Evolutionary conservation across 2,329 filamentous ascomycete genomes (phyloP).

Genomic region (Xylogone sp.): DNA sequence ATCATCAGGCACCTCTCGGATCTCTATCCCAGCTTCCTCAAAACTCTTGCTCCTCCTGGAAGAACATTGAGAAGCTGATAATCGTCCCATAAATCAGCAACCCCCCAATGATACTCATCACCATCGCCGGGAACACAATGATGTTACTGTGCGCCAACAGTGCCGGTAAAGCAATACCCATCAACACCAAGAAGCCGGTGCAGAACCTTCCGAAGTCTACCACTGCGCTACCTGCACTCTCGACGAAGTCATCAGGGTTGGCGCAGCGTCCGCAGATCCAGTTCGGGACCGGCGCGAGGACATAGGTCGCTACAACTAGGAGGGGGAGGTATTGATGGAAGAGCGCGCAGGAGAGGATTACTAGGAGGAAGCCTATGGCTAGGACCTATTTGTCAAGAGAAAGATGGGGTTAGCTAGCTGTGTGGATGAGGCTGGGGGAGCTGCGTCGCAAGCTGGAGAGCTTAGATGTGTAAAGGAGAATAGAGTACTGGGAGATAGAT

Average conservation of each 20-base stretch:
- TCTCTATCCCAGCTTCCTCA: no score
- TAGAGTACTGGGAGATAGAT: background rate
- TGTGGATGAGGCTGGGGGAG: background rate
- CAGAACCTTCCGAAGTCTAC: slow-evolving; percentile 91
- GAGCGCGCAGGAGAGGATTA: slow-evolving; percentile 94
- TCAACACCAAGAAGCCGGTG: slow-evolving; percentile 92
- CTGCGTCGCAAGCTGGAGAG: background rate
- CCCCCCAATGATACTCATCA: slow-evolving; percentile 92
- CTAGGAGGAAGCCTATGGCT: slow-evolving; percentile 96
- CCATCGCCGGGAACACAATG: slow-evolving; percentile 80
- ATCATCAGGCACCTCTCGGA: no score
- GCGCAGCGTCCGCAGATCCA: slow-evolving; percentile 89
- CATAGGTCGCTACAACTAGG: slow-evolving; percentile 92
- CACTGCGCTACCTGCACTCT: slow-evolving; percentile 74
- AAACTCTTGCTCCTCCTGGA: slow-evolving; percentile 96
- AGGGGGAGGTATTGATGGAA: slow-evolving; percentile 94
- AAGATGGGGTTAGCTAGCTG: slow-evolving; percentile 9
- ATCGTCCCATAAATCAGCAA: slow-evolving; percentile 96
- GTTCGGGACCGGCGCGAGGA: slow-evolving; percentile 91
- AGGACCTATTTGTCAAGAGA: slow-evolving; percentile 58
- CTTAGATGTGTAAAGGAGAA: background rate
- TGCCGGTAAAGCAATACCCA: slow-evolving; percentile 86
- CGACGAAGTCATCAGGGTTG: slow-evolving; percentile 92
- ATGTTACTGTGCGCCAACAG: slow-evolving; percentile 83
- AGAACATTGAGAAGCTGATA: slow-evolving; percentile 97